Conservation (phyloP, 2,329 filamentous ascomycete species). For the Cladorrhinum sp. region DNA sequence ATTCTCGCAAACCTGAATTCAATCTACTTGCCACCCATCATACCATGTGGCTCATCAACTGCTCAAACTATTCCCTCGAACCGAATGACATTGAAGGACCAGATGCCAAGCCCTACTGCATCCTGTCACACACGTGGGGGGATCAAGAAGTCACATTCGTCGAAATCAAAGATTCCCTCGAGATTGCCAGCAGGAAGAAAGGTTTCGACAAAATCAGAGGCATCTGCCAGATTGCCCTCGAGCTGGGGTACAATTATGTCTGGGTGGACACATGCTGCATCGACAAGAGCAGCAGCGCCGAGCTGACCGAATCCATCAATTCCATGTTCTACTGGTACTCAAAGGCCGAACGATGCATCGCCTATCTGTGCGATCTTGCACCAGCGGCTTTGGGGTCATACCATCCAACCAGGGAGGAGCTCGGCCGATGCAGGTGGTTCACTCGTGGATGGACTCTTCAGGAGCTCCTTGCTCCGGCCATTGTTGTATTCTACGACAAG, state of each 20-base stretch:
- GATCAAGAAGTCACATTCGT: not conserved
- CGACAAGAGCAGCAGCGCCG: not conserved
- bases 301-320: not conserved
- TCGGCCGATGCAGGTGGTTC: not conserved
- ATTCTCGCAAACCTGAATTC: too few species aligned
- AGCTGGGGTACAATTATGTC: not conserved
- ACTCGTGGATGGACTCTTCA: not conserved
- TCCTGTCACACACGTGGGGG: slow-evolving; percentile 1
- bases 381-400: not conserved
- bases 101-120: not conserved
- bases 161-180: not conserved
- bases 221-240: not conserved
- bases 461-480: not conserved
- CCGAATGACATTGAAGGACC: not conserved
- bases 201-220: slow-evolving; percentile 8
- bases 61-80: slow-evolving; percentile 2
- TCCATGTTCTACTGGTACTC: not conserved
- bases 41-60: slow-evolving; percentile 13
- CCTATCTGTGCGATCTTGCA: not conserved
- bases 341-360: not conserved
- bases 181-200: not conserved
- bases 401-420: not conserved
- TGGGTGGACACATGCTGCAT: slow-evolving; percentile 3
- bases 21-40: not conserved
- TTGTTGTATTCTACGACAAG: not conserved